A percentile compares a stretch with the other conserved stretches of the same genome.
Conservation (phyloP, 768 basidiomycete species). For the Piloderma croceum region DNA sequence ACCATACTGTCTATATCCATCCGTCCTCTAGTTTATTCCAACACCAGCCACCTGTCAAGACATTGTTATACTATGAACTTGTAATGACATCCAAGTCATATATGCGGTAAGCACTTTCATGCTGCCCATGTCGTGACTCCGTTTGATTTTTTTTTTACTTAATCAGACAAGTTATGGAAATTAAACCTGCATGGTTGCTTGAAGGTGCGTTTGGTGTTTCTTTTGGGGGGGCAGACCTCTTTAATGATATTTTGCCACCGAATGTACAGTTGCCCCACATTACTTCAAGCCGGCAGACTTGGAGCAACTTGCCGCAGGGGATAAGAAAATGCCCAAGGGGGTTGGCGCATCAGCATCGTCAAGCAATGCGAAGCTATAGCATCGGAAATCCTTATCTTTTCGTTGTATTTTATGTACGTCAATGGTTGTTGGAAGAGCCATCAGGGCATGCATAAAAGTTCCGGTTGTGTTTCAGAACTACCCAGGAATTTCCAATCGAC, state of each 20-base stretch:
- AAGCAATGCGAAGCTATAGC: background rate
- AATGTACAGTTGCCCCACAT: conserved; percentile 78
- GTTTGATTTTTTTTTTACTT: no score
- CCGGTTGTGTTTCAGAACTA: no score
- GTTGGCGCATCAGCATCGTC: conserved; percentile 35
- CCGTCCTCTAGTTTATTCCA: conserved; percentile 95
- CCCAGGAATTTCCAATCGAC: no score
- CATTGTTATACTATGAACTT: conserved; percentile 91
- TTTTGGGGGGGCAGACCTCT: conserved; percentile 1
- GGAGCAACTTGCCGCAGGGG: conserved; percentile 72
- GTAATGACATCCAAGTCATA: conserved; percentile 98
- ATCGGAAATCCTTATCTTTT: no score
- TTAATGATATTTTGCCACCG: conserved; percentile 6
- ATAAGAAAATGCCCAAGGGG: conserved; percentile 95
- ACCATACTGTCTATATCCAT: conserved; percentile 94
- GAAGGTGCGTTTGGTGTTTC: conserved; percentile 54
- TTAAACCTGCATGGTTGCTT: conserved; percentile 89
- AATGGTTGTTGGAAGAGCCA: no score
- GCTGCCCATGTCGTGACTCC: background rate
- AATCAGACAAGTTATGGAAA: conserved; percentile 95
- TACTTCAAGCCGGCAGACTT: conserved; percentile 88
- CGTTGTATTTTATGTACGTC: no score
- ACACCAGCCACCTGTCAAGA: conserved; percentile 87
- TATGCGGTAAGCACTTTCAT: conserved; percentile 52
- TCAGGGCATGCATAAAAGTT: no score